Evolutionary conservation across 1,284 basidiomycete species (phyloP), one percentile per base, ranked within the genome.

Genomic region (Cutaneotrichosporon sp.): DNA sequence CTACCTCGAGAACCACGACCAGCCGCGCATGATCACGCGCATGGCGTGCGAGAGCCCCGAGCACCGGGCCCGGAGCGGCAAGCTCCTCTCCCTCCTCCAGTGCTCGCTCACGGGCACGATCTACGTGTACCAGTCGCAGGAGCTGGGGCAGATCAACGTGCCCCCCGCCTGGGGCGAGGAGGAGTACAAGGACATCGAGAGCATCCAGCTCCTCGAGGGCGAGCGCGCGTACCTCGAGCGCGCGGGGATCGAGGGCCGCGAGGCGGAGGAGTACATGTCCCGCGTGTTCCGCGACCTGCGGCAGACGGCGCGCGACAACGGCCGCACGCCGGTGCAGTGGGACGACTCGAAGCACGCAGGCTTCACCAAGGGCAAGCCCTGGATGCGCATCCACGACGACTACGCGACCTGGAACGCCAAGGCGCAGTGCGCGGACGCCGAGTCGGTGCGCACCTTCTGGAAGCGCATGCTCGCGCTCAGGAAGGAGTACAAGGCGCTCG

Each of bases 371-470:
- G 67, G 63, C 31, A 82, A 77, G 13, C 87, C 89, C 0, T 91
- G 89, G 89, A 91, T 91, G 88, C 81, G 87, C 13, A 84, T 88
- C 8, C 87, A 89, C 69, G 87, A 89, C 34, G 87, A 90, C 68
- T 88, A 87, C 70, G 66, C 62, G 16, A 68, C 76, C 2, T 89
- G 87, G 84, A 91, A 91, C 71, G 87, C 83, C 7, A 81, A 75
- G 1, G 76, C 73, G 4, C 85, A 89, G 73, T 55, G 82, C 10
- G 64, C 72, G 0, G 83, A 88, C 56, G 65, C 78, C 1, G 63
- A 79, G 16, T 87, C 85, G 64, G 85, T 89, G 4, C 81, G 82
- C 51, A 69, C 77, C 2, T 90, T 89, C 70, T 90, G 85, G 82
- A 85, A 85, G 69, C 67, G 72, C 9, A 82, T 86, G 8, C 71